Evolutionary conservation across 225 moss, liverwort and hornwort species (phyloP).

Genomic region (Pseudoscleropodium purum): DNA sequence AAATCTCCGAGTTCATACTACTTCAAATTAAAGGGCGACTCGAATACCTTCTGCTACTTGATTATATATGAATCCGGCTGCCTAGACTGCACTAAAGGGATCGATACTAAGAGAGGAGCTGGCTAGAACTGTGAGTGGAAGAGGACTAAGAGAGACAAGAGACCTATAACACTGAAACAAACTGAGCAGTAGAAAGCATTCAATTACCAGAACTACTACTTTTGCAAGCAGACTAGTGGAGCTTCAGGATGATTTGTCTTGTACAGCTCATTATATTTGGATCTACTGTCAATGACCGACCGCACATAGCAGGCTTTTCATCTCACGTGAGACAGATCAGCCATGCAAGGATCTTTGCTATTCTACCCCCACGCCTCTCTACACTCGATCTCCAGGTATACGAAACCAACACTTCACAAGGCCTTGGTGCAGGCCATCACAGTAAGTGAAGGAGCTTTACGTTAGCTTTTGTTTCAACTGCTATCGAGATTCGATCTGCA

Average conservation of each 20-base stretch:
- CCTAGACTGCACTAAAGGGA: background rate
- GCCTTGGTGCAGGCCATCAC: background rate
- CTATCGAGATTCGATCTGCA: background rate
- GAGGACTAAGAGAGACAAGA: background rate
- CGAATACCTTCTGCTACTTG: background rate
- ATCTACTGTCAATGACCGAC: background rate
- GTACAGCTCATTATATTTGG: background rate
- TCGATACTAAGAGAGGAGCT: background rate
- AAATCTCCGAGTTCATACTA: background rate
- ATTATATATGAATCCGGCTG: background rate
- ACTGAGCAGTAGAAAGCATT: background rate
- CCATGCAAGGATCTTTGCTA: background rate
- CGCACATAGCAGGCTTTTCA: background rate
- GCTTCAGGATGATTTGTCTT: background rate
- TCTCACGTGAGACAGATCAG: background rate
- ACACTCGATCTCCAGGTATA: background rate
- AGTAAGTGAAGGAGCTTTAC: background rate
- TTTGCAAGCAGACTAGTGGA: background rate
- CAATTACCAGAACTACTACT: background rate
- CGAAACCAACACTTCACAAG: background rate
- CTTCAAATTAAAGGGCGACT: background rate
- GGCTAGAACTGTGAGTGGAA: background rate
- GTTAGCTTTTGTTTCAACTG: background rate
- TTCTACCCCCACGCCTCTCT: background rate
- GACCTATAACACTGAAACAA: background rate